Evolutionary conservation across 208 protist genomes (phyloP), one percentile per base, ranked within the genome.

Genomic region (Herpetomonas samuelpessoai): DNA sequence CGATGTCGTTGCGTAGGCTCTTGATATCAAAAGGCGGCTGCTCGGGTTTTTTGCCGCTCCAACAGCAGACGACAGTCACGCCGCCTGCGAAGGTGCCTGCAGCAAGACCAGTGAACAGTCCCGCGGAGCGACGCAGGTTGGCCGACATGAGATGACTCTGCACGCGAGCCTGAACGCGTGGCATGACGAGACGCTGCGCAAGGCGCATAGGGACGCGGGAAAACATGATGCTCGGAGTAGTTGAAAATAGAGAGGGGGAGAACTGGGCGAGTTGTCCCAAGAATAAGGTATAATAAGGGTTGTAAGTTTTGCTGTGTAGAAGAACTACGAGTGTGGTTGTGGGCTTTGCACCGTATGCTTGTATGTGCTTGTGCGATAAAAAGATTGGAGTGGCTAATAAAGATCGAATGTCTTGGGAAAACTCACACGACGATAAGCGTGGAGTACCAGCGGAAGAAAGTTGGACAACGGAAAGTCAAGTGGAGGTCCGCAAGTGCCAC

Each of bases 11-110:
- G 41, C 76, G 69, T 0, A 91, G 45, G 38, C 51, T 62, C 18
- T 72, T 55, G 26, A 81, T 51, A 50, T 91, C 71, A 39, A 91
- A 91, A 26, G 83, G 83, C 1, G 83, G 80, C 25, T 68, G 56
- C 53, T 70, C 49, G 14, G 53, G 55, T 2, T 49, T 25, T 3
- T 54, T 54, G 31, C 51, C 35, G 24, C 45, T 28, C 27, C 39
- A 66, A 56, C 75, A 88, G 2, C 56, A 82, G 6, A 72, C 73
- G n/a, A 83, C 30, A 25, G 71, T 68, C 16, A 64, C 74, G 26
- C 76, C 74, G 24, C 74, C 69, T 14, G 72, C 41, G 41, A 74
- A 21, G n/a, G 65, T 55, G 30, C 74, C 70, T 18, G 56, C 67
- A 18, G 71, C 74, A 16, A 77, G 51, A 51, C 69, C 71, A 9